A percentile compares a stretch with the other conserved stretches of the same genome.
These are phyloP conservation scores for Phtheirospermum japonicum DNA, from an alignment of 257 asterid species.

Conservation along the genomic window DNA sequence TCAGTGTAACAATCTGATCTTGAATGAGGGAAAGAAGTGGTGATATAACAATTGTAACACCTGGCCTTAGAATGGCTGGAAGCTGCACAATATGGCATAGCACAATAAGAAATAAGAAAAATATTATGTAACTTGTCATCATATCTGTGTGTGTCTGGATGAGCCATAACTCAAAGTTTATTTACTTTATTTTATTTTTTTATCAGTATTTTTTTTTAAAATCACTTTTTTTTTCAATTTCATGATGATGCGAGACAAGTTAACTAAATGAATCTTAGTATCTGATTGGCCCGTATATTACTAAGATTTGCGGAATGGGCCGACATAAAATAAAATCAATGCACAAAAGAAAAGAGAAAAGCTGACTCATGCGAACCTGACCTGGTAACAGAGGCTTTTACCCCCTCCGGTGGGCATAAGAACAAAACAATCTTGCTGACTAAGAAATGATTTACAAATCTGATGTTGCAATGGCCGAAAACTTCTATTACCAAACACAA, in stretches of 20 bases:
- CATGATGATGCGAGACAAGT: constrained; percentile 16
- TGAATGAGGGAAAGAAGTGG: constrained; percentile 98
- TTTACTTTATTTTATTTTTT: neutral
- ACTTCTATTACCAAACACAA: constrained; percentile 76
- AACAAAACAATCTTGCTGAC: constrained; percentile 77
- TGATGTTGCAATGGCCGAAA: constrained; percentile 88
- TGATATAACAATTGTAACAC: constrained; percentile 89
- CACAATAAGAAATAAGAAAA: constrained; percentile 25
- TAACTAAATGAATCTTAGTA: constrained; percentile 2
- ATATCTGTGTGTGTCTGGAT: neutral
- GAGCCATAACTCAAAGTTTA: neutral
- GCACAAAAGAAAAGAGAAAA: neutral
- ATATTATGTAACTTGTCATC: constrained; percentile 10
- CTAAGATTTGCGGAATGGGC: neutral
- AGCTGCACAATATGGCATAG: constrained; percentile 56
- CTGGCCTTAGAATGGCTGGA: constrained; percentile 79
- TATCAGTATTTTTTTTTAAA: too few species aligned
- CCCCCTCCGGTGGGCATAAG: constrained; percentile 99
- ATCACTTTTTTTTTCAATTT: too few species aligned
- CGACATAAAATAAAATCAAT: constrained; percentile 24
- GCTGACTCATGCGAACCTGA: constrained; percentile 30
- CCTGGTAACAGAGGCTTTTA: constrained; percentile 99
- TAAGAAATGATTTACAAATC: constrained; percentile 67
- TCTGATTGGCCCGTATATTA: constrained; percentile 20
- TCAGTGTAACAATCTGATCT: constrained; percentile 92